phyloP scores from a whole-genome alignment of 129 eudicot species.

The Chrysanthemum seticuspe region DNA sequence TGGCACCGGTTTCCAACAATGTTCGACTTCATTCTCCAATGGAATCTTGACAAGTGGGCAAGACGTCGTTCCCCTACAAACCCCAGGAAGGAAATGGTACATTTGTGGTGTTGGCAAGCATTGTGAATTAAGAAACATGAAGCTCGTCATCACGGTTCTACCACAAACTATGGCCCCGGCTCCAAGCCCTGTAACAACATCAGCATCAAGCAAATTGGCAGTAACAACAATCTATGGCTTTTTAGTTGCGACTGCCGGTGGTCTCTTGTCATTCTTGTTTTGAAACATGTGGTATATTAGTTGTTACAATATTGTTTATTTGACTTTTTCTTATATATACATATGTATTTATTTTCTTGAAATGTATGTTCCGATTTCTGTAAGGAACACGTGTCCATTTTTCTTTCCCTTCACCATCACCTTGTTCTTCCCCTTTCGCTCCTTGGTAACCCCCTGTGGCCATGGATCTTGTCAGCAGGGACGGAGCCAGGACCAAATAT shows the following conservation, averaged over 20 bases:
- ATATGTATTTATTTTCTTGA: neutral
- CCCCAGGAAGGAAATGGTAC: slow-evolving; percentile 58
- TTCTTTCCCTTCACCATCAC: neutral
- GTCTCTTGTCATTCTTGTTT: slow-evolving; percentile 18
- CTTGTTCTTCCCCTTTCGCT: too few species aligned
- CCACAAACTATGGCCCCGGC: slow-evolving; percentile 28
- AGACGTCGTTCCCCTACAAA: slow-evolving; percentile 38
- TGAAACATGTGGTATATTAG: neutral
- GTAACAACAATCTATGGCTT: slow-evolving; percentile 14
- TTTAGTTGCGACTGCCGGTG: slow-evolving; percentile 3
- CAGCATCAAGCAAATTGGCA: neutral
- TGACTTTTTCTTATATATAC: too few species aligned
- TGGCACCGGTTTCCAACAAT: slow-evolving; percentile 43
- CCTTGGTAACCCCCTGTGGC: too few species aligned
- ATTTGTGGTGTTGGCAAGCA: slow-evolving; percentile 48
- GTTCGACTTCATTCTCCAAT: slow-evolving; percentile 17
- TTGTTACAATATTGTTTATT: neutral
- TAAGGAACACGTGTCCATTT: neutral
- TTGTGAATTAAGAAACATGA: slow-evolving; percentile 35
- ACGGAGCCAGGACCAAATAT: too few species aligned
- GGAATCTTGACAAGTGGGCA: slow-evolving; percentile 43
- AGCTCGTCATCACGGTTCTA: slow-evolving; percentile 38
- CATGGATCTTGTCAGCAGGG: too few species aligned
- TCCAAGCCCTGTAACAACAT: slow-evolving; percentile 27
- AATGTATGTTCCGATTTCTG: neutral